Base-by-base conservation (phyloP, 768 basidiomycete genomes). In the Leccinum truebloodii region DNA sequence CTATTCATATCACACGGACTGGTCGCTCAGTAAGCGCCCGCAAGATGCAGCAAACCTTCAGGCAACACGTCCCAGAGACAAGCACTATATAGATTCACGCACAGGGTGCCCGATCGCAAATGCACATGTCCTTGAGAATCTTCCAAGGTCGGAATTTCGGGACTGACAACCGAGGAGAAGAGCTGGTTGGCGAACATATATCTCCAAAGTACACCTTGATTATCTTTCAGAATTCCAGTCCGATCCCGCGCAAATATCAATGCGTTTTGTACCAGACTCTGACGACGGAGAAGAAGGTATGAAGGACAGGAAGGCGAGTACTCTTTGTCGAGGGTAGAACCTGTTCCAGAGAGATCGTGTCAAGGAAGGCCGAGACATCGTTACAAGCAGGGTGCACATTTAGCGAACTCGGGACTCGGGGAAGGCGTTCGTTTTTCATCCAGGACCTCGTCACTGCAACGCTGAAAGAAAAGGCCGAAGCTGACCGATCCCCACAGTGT, bases 41-140 rank as follows among this genome's bases (percentile, higher is more conserved):
- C 34, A n/a, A 30, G 0, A 98, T 97, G 96, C 96, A 98, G 77
- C 91, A 95, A 75, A 94, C 94, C 0, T 86, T 97, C 24, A 68
- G 88, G 59, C 80, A 83, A 22, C 86, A 88, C 62, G 95, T 94
- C 69, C 89, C 88, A 20, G 76, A 85, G 50, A 81, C 84, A 79
- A n/a, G 87, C 85, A 6, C 83, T 32, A 3, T 94, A 95, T 73
- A 82, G 81, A 39, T 95, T 95, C 74, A 93, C 86, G 2, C 90
- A 95, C 71, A 87, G 95, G 60, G 83, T 85, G 66, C 78, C 79
- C 41, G 75, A 80, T 46, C 72, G 67, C 14, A 54, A 18, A 13
- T 35, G 34, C 34, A 35, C 12, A 52, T 75, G 65, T 10, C 9
- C 30, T 32, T 32, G 30, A 32, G 30, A n/a, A 76, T 67, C 83